Evolutionary conservation across 164 flowering plant species (phyloP), one percentile per base, ranked within the genome.

Genomic region (Pachysandra terminalis): DNA sequence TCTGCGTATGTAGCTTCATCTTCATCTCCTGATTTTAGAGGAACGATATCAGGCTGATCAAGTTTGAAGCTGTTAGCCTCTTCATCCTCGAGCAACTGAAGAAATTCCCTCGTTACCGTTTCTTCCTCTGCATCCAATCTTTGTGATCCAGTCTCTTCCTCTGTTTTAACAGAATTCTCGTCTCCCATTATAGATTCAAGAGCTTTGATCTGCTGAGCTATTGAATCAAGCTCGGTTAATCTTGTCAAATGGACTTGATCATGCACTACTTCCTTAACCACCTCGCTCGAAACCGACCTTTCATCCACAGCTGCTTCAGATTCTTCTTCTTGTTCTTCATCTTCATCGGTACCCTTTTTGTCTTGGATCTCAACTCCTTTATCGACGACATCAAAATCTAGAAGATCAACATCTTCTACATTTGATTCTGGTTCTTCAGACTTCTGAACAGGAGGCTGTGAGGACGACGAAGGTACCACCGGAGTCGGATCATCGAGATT

Each of bases 141-240:
- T 55, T 85, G 88, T 24, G 89, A 80, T 26, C 63, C 81, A 0
- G 80, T 68, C 65, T 84, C 92, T 54, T 78, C 86, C 14, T 81
- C 87, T 28, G 62, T 60, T 61, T 79, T 78, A 64, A 28, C 69
- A 13, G 67, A 56, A 27, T 73, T 80, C n/a, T 82, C 87, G 8
- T 79, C 86, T 27, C 69, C 75, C 78, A 94, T 83, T 84, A 87
- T 77, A 0, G 91, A 82, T 70, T 94, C 97, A 15, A 94, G 89
- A 27, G 97, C 96, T 82, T 85, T 87, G 51, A 94, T 91, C 79
- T 88, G 95, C 75, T 89, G 87, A 19, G 98, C 93, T 49, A 94
- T 91, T 8, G 88, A 80, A 74, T 88, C 96, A 24, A 94, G 90
- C 77, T 90, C 97, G 1, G 83, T 76, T 70, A 91, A 48, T 64